Percentiles rank a stretch among this genome's conserved stretches.
Conservation (phyloP, 345 rosid genomes). For the Mercurialis annua region DNA sequence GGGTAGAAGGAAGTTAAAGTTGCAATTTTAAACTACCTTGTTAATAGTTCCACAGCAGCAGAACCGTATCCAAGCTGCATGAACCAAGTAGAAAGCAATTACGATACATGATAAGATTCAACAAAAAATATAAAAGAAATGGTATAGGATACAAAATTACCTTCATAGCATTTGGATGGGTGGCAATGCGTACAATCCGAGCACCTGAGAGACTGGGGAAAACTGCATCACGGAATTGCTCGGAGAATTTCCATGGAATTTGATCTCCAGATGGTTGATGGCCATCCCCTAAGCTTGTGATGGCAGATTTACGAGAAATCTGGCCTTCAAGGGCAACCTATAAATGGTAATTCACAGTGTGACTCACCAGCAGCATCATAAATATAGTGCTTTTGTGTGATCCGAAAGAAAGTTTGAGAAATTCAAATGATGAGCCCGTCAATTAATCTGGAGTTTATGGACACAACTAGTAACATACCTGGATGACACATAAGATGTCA, state of each 20-base stretch:
- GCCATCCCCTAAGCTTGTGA: constrained; percentile 66
- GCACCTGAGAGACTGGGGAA: constrained; percentile 96
- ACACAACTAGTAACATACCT: constrained; percentile 42
- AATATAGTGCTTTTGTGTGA: not conserved
- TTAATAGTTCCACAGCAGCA: constrained; percentile 77
- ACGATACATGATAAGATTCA: constrained; percentile 21
- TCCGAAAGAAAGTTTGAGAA: not conserved
- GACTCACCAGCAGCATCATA: not conserved
- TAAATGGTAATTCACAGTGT: not conserved
- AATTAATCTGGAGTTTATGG: not conserved
- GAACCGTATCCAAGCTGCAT: constrained; percentile 97
- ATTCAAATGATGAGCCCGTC: not conserved
- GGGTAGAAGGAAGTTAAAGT: constrained; percentile 12
- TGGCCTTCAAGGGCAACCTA: constrained; percentile 93
- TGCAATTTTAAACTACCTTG: constrained; percentile 65
- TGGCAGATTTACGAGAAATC: constrained; percentile 78
- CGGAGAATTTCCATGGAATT: constrained; percentile 97
- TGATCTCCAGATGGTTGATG: constrained; percentile 96
- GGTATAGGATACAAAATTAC: constrained; percentile 35
- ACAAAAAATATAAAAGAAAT: not conserved
- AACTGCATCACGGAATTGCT: constrained; percentile 71
- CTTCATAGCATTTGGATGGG: constrained; percentile 95
- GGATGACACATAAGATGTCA: constrained; percentile 90
- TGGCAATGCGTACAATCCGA: constrained; percentile 95
- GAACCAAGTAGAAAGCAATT: constrained; percentile 15